Conservation (phyloP, 1,284 basidiomycete species). For the Cutaneotrichosporon mucoides region DNA sequence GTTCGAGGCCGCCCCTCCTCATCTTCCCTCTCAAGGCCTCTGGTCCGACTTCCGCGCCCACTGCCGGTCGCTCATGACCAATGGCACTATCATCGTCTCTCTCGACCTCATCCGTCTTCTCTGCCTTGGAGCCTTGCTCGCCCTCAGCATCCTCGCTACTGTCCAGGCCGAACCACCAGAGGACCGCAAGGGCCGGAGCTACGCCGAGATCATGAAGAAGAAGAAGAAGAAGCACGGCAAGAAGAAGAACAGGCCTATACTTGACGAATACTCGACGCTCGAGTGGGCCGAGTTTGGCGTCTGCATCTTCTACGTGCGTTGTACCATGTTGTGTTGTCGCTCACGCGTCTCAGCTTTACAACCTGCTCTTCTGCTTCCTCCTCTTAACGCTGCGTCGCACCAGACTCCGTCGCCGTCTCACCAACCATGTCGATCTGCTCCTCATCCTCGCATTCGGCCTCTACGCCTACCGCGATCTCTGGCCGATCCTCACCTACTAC, state of each 20-base stretch:
- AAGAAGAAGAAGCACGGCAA: conserved; percentile 32
- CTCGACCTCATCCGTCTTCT: conserved; percentile 41
- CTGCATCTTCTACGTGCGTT: conserved; percentile 44
- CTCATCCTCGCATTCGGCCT: conserved; percentile 51
- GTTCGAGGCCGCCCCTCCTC: conserved; percentile 21
- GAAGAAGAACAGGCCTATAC: conserved; percentile 32
- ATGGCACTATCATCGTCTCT: conserved; percentile 39
- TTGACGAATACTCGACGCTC: conserved; percentile 43
- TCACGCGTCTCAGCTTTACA: conserved; percentile 29
- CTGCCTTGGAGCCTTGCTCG: conserved; percentile 39
- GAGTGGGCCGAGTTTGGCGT: conserved; percentile 48
- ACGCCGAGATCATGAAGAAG: conserved; percentile 1
- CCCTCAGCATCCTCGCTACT: conserved; percentile 44
- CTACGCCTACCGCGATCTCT: conserved; percentile 63
- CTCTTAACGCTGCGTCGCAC: conserved; percentile 36
- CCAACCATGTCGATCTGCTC: conserved; percentile 46
- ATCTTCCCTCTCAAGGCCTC: conserved; percentile 43
- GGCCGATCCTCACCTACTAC: conserved; percentile 58
- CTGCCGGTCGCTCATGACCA: conserved; percentile 33
- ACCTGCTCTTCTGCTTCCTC: conserved; percentile 38
- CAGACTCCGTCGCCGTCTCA: conserved; percentile 38
- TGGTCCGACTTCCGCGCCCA: conserved; percentile 41
- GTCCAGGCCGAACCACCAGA: conserved; percentile 41
- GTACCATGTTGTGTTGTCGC: too few species aligned
- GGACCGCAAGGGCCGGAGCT: not conserved